Conservation (phyloP, 805 yeast genomes). For the Pichia cabralensis region DNA sequence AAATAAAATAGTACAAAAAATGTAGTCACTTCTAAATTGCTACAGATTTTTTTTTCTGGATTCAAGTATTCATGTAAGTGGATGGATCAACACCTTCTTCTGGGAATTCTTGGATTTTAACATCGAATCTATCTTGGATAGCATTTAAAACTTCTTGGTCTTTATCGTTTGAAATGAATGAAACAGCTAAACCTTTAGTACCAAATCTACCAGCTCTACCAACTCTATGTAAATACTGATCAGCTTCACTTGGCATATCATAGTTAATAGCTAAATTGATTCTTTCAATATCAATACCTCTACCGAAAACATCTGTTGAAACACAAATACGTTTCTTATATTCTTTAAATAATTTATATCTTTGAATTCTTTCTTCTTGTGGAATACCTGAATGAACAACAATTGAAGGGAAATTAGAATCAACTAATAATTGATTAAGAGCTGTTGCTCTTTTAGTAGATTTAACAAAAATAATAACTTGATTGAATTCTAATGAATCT, state of each 20-base stretch:
- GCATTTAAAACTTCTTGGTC: slow-evolving; percentile 85
- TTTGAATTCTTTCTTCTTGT: slow-evolving; percentile 96
- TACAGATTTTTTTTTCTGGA: too few relatives aligned
- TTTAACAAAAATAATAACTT: slow-evolving; percentile 92
- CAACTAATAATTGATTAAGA: slow-evolving; percentile 78
- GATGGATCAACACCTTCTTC: slow-evolving; percentile 97
- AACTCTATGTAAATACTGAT: slow-evolving; percentile 96
- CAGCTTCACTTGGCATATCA: slow-evolving; percentile 93
- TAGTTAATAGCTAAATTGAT: slow-evolving; percentile 96
- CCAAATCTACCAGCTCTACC: slow-evolving; percentile 99
- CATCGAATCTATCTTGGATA: slow-evolving; percentile 96
- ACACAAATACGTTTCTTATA: slow-evolving; percentile 98
- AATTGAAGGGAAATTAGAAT: slow-evolving; percentile 93
- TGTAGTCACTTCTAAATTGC: not conserved
- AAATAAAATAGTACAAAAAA: too few relatives aligned
- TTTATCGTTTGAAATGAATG: slow-evolving; percentile 75
- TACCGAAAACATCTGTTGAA: slow-evolving; percentile 95
- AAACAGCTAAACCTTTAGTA: slow-evolving; percentile 94
- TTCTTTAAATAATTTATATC: slow-evolving; percentile 93
- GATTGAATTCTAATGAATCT: slow-evolving; percentile 93
- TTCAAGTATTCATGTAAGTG: slow-evolving; percentile 87
- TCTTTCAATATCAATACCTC: slow-evolving; percentile 99
- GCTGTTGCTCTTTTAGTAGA: slow-evolving; percentile 88
- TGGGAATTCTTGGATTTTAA: slow-evolving; percentile 89
- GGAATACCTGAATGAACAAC: slow-evolving; percentile 93